Base-by-base conservation (phyloP, 1,284 basidiomycete genomes). In the Ustilago nuda region DNA sequence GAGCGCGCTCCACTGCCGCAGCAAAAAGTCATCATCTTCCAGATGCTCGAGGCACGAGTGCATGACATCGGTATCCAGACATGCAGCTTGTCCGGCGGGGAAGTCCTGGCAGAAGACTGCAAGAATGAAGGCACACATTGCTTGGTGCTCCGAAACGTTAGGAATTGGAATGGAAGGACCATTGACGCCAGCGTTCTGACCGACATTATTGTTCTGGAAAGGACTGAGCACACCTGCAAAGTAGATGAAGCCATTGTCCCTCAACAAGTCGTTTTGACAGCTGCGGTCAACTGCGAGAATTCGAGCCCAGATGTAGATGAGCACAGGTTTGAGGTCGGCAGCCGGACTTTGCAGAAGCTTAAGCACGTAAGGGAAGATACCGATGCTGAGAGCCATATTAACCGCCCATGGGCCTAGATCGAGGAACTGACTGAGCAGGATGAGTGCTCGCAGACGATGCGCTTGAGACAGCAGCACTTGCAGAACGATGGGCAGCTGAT, bases 341-440 rank as follows among this genome's bases (percentile, higher is more conserved):
- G 94, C 94, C 0, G 95, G 95, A 0, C 95, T 95, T 87, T 97
- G 95, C 3, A 99, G 89, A 6, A 99, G 90, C 83, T 97, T 96
- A 72, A 95, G 94, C 52, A 98, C 98, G 85, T 99, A 99, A 2
- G 97, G 97, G 88, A 98, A 99, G 83, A 99, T 98, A 23, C 96
- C 96, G 82, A 99, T 98, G n/a, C 94, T 94, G 41, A 99, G 89
- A 8, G 97, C 95, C 43, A 98, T 91, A 79, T 98, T 93, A 63
- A 99, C 97, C 0, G 97, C 96, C 95, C 96, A 99, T 7, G 96
- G 95, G 0, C 96, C 96, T 3, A 99, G 90, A 86, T 99, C 97
- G 79, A 99, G 93, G 81, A 99, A 99, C 86, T 96, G 94, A 43
- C 94, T 96, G 11, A 99, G 90, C n/a, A 98, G 90, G 80, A 98